phyloP scores from a whole-genome alignment of 2,329 filamentous ascomycete species.

The Pseudocercospora vitis region DNA sequence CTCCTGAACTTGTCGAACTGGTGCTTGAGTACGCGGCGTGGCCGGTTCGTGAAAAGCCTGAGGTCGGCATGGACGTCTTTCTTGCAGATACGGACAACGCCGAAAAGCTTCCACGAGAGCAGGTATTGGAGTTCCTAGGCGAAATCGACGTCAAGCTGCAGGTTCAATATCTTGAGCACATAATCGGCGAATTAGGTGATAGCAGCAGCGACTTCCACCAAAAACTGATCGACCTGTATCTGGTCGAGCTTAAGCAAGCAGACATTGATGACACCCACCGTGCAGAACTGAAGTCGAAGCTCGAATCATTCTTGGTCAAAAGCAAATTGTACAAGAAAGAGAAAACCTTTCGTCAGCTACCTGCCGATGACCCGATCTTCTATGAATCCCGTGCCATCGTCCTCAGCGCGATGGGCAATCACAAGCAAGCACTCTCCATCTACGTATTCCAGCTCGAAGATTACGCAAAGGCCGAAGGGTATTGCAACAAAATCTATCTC shows the following conservation, averaged over 20 bases:
- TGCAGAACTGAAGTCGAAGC: slow-evolving; percentile 50
- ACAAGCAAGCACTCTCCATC: slow-evolving; percentile 93
- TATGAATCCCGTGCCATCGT: slow-evolving; percentile 89
- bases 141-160: slow-evolving; percentile 70
- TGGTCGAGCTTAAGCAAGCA: slow-evolving; percentile 52
- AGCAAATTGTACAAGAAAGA: slow-evolving; percentile 72
- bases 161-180: slow-evolving; percentile 81
- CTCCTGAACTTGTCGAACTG: slow-evolving; percentile 83
- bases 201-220: slow-evolving; percentile 85
- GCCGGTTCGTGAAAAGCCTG: slow-evolving; percentile 72
- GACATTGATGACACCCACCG: slow-evolving; percentile 38
- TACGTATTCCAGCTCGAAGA: slow-evolving; percentile 94
- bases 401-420: slow-evolving; percentile 89
- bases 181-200: slow-evolving; percentile 84
- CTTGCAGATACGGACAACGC: slow-evolving; percentile 91
- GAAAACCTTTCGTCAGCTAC: slow-evolving; percentile 71
- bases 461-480: slow-evolving; percentile 90
- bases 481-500: slow-evolving; percentile 85
- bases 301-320: slow-evolving; percentile 72
- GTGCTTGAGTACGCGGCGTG: slow-evolving; percentile 90
- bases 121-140: slow-evolving; percentile 72
- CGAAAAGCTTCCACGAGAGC: slow-evolving; percentile 77
- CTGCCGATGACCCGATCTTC: slow-evolving; percentile 77
- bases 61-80: slow-evolving; percentile 88
- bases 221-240: slow-evolving; percentile 70